phyloP scores from a whole-genome alignment of 371 early-diverging fungal species.

The Lichtheimia ramosa region DNA sequence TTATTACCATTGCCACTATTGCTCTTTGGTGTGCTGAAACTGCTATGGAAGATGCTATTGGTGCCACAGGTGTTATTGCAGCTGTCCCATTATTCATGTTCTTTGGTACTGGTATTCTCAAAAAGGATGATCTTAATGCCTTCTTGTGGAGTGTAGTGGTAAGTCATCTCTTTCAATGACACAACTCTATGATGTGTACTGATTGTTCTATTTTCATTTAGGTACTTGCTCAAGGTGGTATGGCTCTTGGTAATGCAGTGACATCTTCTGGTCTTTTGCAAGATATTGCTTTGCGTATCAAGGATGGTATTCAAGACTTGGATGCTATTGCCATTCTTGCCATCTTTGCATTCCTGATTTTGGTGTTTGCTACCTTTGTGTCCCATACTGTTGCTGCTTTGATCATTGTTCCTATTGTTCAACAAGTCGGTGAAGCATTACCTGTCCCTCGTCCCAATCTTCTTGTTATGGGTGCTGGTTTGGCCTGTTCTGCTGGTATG shows the following conservation, averaged over 20 bases:
- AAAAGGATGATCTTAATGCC: slow-evolving; percentile 94
- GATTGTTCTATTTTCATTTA: slow-evolving; percentile 9
- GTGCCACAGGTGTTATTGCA: slow-evolving; percentile 93
- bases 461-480: slow-evolving; percentile 78
- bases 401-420: slow-evolving; percentile 82
- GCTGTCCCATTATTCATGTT: slow-evolving; percentile 84
- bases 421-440: slow-evolving; percentile 70
- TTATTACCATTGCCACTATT: slow-evolving; percentile 68
- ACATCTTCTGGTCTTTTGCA: slow-evolving; percentile 51
- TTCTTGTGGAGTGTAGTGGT: slow-evolving; percentile 94
- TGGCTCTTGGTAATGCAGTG: slow-evolving; percentile 72
- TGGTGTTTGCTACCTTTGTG: slow-evolving; percentile 90
- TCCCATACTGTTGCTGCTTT: slow-evolving; percentile 93
- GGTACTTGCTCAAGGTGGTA: slow-evolving; percentile 93
- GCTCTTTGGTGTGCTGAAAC: slow-evolving; percentile 88
- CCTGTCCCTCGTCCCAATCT: slow-evolving; percentile 83
- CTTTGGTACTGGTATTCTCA: slow-evolving; percentile 86
- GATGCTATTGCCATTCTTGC: slow-evolving; percentile 67
- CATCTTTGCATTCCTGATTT: slow-evolving; percentile 65
- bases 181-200: no score
- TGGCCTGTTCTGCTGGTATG: slow-evolving; percentile 53
- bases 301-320: slow-evolving; percentile 62
- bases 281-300: slow-evolving; percentile 74
- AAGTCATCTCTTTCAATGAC: no score
- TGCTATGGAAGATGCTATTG: slow-evolving; percentile 68